These are phyloP conservation scores for Kodamaea sagamina DNA, from an alignment of 805 yeast genomes.

Conservation along the genomic window DNA sequence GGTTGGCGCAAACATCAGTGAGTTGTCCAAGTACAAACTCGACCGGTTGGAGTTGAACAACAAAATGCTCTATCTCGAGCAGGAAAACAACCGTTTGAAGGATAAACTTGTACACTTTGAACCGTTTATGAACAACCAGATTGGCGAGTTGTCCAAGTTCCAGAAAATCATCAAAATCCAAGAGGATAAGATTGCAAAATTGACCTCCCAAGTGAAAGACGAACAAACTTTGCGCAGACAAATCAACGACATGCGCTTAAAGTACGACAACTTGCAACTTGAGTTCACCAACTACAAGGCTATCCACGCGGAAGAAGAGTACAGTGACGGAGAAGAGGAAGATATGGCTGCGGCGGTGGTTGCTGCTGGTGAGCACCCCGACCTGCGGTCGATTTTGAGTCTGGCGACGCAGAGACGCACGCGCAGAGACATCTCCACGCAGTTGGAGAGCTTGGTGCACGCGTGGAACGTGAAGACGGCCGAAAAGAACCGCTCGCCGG, in stretches of 20 bases:
- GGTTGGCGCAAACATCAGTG: conserved; percentile 22
- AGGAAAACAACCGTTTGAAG: conserved; percentile 46
- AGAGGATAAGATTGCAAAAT: conserved; percentile 44
- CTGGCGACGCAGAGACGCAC: conserved; percentile 25
- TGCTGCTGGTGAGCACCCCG: conserved; percentile 13
- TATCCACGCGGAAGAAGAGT: conserved; percentile 34
- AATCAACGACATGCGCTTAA: conserved; percentile 48
- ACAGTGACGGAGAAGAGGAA: conserved; percentile 31
- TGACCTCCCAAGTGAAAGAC: conserved; percentile 43
- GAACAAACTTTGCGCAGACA: conserved; percentile 49
- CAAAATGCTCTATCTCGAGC: conserved; percentile 44
- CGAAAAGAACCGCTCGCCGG: conserved; percentile 10
- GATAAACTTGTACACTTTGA: conserved; percentile 49
- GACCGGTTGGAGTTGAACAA: conserved; percentile 46
- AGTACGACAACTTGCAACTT: conserved; percentile 44
- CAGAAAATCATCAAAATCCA: conserved; percentile 58
- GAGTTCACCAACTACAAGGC: conserved; percentile 47
- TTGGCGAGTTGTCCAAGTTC: conserved; percentile 52
- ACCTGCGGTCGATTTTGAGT: conserved; percentile 25
- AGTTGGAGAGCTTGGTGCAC: conserved; percentile 36
- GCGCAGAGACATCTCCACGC: conserved; percentile 34
- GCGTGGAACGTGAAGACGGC: conserved; percentile 31
- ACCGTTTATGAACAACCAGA: conserved; percentile 53
- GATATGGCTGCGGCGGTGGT: conserved; percentile 8
- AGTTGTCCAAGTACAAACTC: conserved; percentile 42